Evolutionary conservation across 2,329 filamentous ascomycete species (phyloP), one percentile per base, ranked within the genome.

Genomic region (Coniochaeta sp.): DNA sequence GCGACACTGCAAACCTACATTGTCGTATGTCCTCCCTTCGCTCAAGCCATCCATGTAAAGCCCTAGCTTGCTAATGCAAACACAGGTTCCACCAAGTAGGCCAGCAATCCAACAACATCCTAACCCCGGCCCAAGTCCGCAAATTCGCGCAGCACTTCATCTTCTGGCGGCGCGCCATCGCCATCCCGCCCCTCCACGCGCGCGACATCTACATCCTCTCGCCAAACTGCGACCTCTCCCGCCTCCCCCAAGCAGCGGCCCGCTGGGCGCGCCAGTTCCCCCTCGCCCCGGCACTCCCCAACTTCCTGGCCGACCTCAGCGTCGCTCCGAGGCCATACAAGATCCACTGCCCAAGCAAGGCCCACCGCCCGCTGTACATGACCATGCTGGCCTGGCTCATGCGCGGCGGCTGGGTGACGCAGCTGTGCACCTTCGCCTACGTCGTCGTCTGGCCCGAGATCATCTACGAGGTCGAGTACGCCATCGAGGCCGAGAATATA

Each of bases 361-460:
- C 89, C 61, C 91, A 96, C 64, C 87, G 92, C 40, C 84, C 86
- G 6, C 84, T 85, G 2, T 99, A 96, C 66, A 86, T 97, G 67
- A 82, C 89, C 30, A 95, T 97, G 67, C 75, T 99, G 24, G 91
- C 90, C 20, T 99, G 92, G 90, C 79, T 99, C 8, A 83, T 97
- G 72, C 84, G 91, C 35, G 87, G 90, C 46, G 91, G 90, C 13
- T 96, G 94, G 88, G 91, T 96, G 1, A 95, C 89, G 1, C 91
- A 96, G 66, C 78, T 99, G 6, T 88, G 91, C 56, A 94, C 90
- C 1, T 96, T 95, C 66, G 89, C 87, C 12, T 95, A 94, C 75
- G 83, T 97, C 40, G 82, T 92, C 48, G 87, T 94, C 38, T 86
- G 85, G 69, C 84, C 87, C 2, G 86, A 92, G 63, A 87, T 95